Evolutionary conservation across 805 yeast genomes (phyloP), one percentile per base, ranked within the genome.

Genomic region (Dipodascopsis uninucleata): DNA sequence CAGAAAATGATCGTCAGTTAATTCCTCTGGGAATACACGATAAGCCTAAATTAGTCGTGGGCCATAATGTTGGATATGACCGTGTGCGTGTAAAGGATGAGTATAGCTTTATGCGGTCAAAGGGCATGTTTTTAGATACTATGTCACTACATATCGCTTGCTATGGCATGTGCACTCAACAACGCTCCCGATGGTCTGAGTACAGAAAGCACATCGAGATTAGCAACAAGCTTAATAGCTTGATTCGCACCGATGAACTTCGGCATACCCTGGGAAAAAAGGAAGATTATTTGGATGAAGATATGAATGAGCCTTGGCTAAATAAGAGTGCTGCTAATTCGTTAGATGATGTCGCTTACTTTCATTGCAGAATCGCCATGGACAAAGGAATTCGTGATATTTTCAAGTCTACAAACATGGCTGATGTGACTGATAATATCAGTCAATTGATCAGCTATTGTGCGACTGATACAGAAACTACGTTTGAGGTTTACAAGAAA

Each of bases 141-240:
- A 85, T 90, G 88, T 82, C 97, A 1, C 67, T 93, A 16, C 99
- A 93, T 64, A 78, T 89, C 26, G 94, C 97, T 1, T 77, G 81
- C 0, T 78, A 82, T 39, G 99, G 99, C 0, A 82, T 93, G 76
- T 86, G 96, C 62, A 85, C 97, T 2, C 79, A 85, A 56, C 98
- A 93, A 60, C 66, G 97, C 49, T 82, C 87, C 0, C 71, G 75
- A 14, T 93, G 93, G 85, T 62, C 76, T 56, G 79, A 59, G 33
- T 44, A 52, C 23, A 50, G 56, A 25, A 62, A 65, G 49, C 36
- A 18, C 17, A 16, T 20, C 10, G 35, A 32, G 12, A 36, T 41
- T 42, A 43, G 51, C 55, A 41, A 58, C 48, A 45, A 61, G 52
- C 28, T 45, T n/a, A 36, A 43, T 17, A 39, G 41, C 7, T 51